A percentile compares a stretch with the other conserved stretches of the same genome.
These are phyloP conservation scores for Zymoseptoria ardabiliae DNA, from an alignment of 2,329 filamentous ascomycete genomes.

Conservation along the genomic window DNA sequence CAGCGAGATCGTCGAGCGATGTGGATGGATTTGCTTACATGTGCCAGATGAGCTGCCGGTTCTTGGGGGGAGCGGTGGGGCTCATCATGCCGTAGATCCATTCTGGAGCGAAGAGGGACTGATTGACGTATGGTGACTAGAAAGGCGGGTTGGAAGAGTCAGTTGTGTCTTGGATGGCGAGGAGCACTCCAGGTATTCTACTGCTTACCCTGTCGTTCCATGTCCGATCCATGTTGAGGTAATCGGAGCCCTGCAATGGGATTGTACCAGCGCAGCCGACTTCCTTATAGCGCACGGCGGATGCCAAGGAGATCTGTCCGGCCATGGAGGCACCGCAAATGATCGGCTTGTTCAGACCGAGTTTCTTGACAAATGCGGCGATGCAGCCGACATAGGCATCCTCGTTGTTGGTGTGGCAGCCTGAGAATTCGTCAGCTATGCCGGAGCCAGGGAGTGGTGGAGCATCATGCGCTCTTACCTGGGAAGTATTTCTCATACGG, in stretches of 20 bases:
- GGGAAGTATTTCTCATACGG: slow-evolving; percentile 33
- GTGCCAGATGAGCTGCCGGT: slow-evolving; percentile 37
- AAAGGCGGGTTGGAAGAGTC: slow-evolving; percentile 31
- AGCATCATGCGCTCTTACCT: no score
- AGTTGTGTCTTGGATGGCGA: not conserved
- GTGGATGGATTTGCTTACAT: not conserved
- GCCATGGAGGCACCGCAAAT: slow-evolving; percentile 47
- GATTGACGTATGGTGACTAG: slow-evolving; percentile 42
- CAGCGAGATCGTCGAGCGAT: no score
- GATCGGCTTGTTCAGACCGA: slow-evolving; percentile 40
- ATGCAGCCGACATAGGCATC: slow-evolving; percentile 42
- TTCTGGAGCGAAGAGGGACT: slow-evolving; percentile 39
- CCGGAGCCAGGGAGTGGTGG: no score
- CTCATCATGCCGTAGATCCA: slow-evolving; percentile 46
- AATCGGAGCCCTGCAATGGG: slow-evolving; percentile 40
- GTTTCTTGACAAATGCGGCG: slow-evolving; percentile 37
- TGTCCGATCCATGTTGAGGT: slow-evolving; percentile 37
- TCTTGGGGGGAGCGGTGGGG: slow-evolving; percentile 38
- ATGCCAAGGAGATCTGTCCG: slow-evolving; percentile 43
- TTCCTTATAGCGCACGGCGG: slow-evolving; percentile 41
- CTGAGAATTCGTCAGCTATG: slow-evolving; percentile 18
- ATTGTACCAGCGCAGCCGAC: slow-evolving; percentile 42
- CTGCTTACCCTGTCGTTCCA: slow-evolving; percentile 4
- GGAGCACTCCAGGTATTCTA: not conserved
- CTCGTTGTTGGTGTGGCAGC: slow-evolving; percentile 39